phyloP scores from a whole-genome alignment of 768 basidiomycete genomes.

The Boletus sensibilis region DNA sequence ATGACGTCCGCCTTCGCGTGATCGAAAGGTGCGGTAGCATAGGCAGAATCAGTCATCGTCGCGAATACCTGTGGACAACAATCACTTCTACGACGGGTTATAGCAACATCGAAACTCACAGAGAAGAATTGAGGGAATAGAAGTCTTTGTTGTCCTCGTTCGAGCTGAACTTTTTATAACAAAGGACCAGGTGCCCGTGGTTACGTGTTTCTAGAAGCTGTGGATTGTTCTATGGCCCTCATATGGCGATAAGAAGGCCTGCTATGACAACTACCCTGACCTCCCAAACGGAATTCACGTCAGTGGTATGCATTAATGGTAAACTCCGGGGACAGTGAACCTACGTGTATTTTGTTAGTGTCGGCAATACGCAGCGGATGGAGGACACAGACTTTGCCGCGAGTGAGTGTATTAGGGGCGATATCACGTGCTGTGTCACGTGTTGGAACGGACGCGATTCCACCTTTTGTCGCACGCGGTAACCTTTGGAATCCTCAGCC shows the following conservation, averaged over 20 bases:
- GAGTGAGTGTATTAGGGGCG: no score
- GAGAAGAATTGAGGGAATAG: not conserved
- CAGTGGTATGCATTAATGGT: no score
- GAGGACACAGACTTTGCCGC: no score
- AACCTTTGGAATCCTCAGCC: conserved; percentile 5
- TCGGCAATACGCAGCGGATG: no score
- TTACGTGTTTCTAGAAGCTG: no score
- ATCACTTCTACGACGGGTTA: not conserved
- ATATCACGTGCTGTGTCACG: not conserved
- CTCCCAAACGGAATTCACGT: no score
- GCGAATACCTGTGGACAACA: not conserved
- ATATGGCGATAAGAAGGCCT: not conserved
- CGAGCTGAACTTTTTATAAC: not conserved
- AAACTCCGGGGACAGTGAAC: no score
- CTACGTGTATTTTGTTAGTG: no score
- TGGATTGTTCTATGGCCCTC: no score
- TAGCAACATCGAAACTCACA: not conserved
- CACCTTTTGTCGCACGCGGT: not conserved
- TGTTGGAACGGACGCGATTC: not conserved
- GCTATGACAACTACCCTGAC: no score
- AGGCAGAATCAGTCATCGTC: not conserved
- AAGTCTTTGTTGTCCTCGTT: not conserved
- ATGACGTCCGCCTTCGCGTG: conserved; percentile 23
- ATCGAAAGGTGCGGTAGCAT: conserved; percentile 19
- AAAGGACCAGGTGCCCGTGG: not conserved